Percentiles rank a stretch among this genome's conserved stretches.
Evolutionary conservation across 257 asterid species (phyloP).

Genomic region (Craterostigma plantagineum): DNA sequence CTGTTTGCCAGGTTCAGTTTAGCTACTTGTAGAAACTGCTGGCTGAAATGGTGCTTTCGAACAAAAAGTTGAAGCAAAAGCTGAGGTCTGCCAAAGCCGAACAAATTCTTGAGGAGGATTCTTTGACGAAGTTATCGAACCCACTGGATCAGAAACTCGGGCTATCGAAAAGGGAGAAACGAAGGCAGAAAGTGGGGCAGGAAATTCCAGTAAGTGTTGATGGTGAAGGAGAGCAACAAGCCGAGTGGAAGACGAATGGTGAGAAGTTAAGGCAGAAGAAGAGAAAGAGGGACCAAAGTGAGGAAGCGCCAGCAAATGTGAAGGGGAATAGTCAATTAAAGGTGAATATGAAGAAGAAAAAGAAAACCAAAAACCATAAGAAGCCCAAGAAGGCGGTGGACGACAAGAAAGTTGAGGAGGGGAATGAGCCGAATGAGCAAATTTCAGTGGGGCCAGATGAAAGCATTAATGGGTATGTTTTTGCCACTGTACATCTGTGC

Average conservation of each 20-base stretch:
- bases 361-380: slow-evolving; percentile 10
- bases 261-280: slow-evolving; percentile 7
- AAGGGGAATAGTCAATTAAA: slow-evolving; percentile 15
- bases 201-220: slow-evolving; percentile 16
- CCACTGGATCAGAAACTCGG: slow-evolving; percentile 13
- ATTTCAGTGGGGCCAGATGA: slow-evolving; percentile 12
- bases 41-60: slow-evolving; percentile 42
- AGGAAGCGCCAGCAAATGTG: slow-evolving; percentile 12
- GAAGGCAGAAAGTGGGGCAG: slow-evolving; percentile 18
- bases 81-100: slow-evolving; percentile 49
- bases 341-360: slow-evolving; percentile 21
- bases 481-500: background rate
- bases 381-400: slow-evolving; percentile 7
- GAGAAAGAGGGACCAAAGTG: slow-evolving; percentile 18
- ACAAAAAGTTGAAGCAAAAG: slow-evolving; percentile 72
- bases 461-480: background rate
- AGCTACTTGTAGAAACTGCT: too few species aligned
- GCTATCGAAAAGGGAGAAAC: slow-evolving; percentile 44
- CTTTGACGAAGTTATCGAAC: slow-evolving; percentile 9
- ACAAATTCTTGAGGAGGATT: slow-evolving; percentile 21
- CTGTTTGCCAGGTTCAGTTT: too few species aligned
- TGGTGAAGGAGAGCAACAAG: slow-evolving; percentile 9
- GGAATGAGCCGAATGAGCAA: slow-evolving; percentile 17
- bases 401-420: slow-evolving; percentile 9
- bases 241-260: slow-evolving; percentile 11